A percentile compares a stretch with the other conserved stretches of the same genome.
These are phyloP conservation scores for Marchantia polymorpha DNA, from an alignment of 225 moss, liverwort and hornwort species.

Conservation along the genomic window DNA sequence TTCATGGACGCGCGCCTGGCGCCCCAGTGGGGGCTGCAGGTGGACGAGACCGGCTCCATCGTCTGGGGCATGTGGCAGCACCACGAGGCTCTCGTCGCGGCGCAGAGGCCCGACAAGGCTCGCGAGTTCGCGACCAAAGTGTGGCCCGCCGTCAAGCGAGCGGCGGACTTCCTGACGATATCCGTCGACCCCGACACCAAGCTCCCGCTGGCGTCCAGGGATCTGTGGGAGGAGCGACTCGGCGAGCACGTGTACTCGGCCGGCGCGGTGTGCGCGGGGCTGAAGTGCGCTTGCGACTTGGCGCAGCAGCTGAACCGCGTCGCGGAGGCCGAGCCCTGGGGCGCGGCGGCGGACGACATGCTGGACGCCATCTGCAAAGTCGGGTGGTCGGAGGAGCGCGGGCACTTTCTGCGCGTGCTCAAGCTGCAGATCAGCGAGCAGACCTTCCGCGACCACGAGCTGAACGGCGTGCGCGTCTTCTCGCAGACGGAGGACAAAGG, in stretches of 20 bases:
- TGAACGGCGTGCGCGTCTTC: slow-evolving; percentile 26
- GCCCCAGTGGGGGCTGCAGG: slow-evolving; percentile 39
- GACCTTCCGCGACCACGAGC: slow-evolving; percentile 11
- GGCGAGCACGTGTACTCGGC: slow-evolving; percentile 45
- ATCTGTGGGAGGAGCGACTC: slow-evolving; percentile 41
- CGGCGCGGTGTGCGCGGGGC: slow-evolving; percentile 29
- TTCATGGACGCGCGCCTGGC: slow-evolving; percentile 35
- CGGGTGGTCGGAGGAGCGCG: slow-evolving; percentile 42
- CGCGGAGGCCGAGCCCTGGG: slow-evolving; percentile 25
- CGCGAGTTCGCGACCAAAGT: slow-evolving; percentile 27
- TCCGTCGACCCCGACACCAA: slow-evolving; percentile 37
- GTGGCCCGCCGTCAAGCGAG: slow-evolving; percentile 27
- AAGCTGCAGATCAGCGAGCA: slow-evolving; percentile 27
- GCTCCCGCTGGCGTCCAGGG: slow-evolving; percentile 35
- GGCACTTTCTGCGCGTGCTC: slow-evolving; percentile 30
- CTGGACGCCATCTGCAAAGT: slow-evolving; percentile 32
- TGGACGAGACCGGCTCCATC: slow-evolving; percentile 44
- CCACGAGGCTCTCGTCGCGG: neutral
- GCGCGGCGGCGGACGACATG: slow-evolving; percentile 18
- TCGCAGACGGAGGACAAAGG: slow-evolving; percentile 27
- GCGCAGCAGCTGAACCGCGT: slow-evolving; percentile 13
- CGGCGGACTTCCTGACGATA: slow-evolving; percentile 28
- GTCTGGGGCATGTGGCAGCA: slow-evolving; percentile 50
- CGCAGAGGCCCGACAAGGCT: neutral
- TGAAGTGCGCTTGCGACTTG: slow-evolving; percentile 28